Evolutionary conservation across 371 early-diverging fungal species (phyloP).

Genomic region (Mucor circinelloides): DNA sequence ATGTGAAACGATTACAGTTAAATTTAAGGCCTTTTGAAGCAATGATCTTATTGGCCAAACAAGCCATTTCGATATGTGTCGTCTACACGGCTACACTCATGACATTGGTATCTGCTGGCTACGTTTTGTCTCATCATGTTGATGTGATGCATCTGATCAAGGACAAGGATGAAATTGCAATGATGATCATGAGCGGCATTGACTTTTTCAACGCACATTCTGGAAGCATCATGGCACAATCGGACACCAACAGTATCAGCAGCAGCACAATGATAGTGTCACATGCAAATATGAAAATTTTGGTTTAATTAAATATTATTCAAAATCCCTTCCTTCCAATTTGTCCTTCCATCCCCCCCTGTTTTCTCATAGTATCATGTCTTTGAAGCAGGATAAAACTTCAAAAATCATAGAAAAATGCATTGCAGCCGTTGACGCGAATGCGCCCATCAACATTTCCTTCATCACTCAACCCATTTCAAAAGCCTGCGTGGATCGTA

Average conservation of each 20-base stretch:
- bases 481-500: constrained; percentile 22
- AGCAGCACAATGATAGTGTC: neutral
- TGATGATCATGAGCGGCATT: constrained; percentile 15
- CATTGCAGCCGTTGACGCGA: constrained; percentile 20
- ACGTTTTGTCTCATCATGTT: constrained; percentile 8
- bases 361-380: neutral
- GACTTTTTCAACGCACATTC: neutral
- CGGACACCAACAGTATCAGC: neutral
- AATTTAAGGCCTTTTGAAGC: constrained; percentile 45
- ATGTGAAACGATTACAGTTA: constrained; percentile 48
- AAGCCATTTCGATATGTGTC: constrained; percentile 27
- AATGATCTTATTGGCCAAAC: constrained; percentile 35
- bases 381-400: constrained; percentile 6
- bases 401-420: constrained; percentile 9
- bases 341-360: neutral
- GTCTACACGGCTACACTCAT: constrained; percentile 30
- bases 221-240: neutral
- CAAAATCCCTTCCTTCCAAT: neutral
- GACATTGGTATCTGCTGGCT: constrained; percentile 17
- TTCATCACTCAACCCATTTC: constrained; percentile 32
- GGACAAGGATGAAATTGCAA: constrained; percentile 7
- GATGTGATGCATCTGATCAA: neutral
- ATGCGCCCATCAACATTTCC: constrained; percentile 43
- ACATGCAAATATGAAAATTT: neutral
- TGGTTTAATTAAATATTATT: neutral